Base-by-base conservation (phyloP, 176 grass and related monocot species). In the Cenchrus purpureus region DNA sequence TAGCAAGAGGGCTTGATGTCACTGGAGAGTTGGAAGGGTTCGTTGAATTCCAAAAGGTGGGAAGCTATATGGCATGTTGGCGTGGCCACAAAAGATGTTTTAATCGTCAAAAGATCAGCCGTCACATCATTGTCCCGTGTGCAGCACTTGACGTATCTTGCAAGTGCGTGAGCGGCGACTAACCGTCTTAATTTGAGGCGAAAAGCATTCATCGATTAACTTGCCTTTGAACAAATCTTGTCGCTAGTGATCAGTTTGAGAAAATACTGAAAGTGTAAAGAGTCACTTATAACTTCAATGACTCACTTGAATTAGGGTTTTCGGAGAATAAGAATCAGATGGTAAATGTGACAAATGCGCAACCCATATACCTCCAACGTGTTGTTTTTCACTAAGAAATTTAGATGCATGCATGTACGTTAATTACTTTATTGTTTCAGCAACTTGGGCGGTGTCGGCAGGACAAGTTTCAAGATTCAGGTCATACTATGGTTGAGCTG, bases 391-490 rank as follows among this genome's bases (percentile, higher is more conserved):
- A 40, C 37, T 40, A 40, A 4, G 37, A 40, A 40, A 4, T 20
- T 13, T 57, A 73, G 16, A 44, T 67, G 45, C 22, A 49, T 15
- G 43, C 68, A 73, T 73, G 46, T 14, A 55, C 4, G 53, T 19
- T 19, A 2, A 10, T 62, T 63, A 42, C 15, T 77, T 62, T 53
- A 12, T 53, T 53, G 51, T 19, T 51, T 68, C 79, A 28, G 42
- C 64, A 51, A 2, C 31, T 32, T 15, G 7, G 64, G 67, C 3
- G 37, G n/a, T 72, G 87, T 88, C 87, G 81, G 87, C 69, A 88
- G 40, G 55, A 40, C 86, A 79, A 83, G 57, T 73, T 66, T 77
- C 56, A 84, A 72, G 74, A 88, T 79, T 83, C 74, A 88, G 80
- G 67, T 65, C 80, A 51, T 63, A 29, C 59, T 37, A 19, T 17